phyloP scores from a whole-genome alignment of 345 rosid genomes.

The Ceriops tagal region DNA sequence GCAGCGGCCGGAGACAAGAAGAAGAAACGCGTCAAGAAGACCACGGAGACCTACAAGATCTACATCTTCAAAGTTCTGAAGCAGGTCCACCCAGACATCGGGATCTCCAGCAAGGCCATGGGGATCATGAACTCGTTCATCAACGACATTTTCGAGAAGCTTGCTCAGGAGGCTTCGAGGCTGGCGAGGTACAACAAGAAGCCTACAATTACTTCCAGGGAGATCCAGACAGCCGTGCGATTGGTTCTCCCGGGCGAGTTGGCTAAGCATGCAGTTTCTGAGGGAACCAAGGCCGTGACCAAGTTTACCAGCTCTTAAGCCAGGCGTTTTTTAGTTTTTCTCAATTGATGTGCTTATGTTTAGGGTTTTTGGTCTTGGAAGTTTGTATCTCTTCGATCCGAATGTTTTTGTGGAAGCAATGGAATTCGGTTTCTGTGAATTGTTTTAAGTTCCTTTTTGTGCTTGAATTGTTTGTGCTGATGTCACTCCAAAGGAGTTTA shows the following conservation, averaged over 20 bases:
- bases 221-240: constrained; percentile 1
- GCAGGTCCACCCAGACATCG: constrained; percentile 1
- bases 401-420: too few relatives aligned
- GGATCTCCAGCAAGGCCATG: constrained; percentile 1
- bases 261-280: constrained; percentile 1
- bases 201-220: not conserved
- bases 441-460: too few relatives aligned
- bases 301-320: constrained; percentile 1
- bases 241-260: not conserved
- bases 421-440: too few relatives aligned
- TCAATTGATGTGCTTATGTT: not conserved
- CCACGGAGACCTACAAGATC: constrained; percentile 1
- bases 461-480: too few relatives aligned
- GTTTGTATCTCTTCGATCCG: too few relatives aligned
- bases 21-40: not conserved
- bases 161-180: not conserved
- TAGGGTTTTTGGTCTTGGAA: too few relatives aligned
- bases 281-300: constrained; percentile 1
- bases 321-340: not conserved
- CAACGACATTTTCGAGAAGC: constrained; percentile 4
- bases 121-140: constrained; percentile 5
- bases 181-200: constrained; percentile 5
- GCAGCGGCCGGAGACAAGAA: not conserved
- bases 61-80: not conserved
- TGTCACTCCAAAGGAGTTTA: too few relatives aligned